Percentiles rank a stretch among this genome's conserved stretches.
Conservation (phyloP, 331 rosid species). For the Arachis monticola region DNA sequence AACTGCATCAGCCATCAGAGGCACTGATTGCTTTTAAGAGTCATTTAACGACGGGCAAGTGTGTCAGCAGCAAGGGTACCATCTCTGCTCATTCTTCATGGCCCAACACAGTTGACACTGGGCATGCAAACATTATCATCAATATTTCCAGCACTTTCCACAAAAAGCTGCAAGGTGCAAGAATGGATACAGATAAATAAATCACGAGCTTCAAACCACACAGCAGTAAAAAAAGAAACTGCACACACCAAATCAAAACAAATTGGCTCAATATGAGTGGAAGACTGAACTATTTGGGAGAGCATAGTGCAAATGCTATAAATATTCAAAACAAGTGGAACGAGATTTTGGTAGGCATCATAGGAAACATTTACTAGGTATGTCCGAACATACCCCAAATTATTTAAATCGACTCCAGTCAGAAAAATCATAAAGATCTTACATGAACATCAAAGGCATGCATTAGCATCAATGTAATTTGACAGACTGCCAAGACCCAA, state of each 20-base stretch:
- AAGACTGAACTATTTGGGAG: background rate
- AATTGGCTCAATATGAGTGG: background rate
- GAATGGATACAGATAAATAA: conserved; percentile 18
- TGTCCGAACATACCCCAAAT: no score
- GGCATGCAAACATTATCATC: conserved; percentile 7
- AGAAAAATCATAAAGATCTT: background rate
- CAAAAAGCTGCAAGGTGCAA: conserved; percentile 42
- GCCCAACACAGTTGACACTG: conserved; percentile 17
- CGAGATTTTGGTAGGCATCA: background rate
- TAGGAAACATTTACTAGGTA: no score
- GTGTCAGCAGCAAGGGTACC: conserved; percentile 35
- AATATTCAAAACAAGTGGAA: background rate
- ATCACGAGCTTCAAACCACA: conserved; percentile 11
- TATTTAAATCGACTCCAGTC: background rate
- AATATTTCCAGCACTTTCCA: conserved; percentile 22
- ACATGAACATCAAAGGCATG: background rate
- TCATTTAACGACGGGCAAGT: background rate
- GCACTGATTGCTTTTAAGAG: conserved; percentile 20
- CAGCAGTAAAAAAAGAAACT: background rate
- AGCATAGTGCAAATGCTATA: no score
- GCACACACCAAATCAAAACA: no score
- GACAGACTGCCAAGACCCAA: background rate
- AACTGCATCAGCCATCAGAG: conserved; percentile 39
- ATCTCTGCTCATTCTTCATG: conserved; percentile 28
- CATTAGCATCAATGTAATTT: background rate